Conservation (phyloP, 1,284 basidiomycete species). For the Austroboletus niveus region DNA sequence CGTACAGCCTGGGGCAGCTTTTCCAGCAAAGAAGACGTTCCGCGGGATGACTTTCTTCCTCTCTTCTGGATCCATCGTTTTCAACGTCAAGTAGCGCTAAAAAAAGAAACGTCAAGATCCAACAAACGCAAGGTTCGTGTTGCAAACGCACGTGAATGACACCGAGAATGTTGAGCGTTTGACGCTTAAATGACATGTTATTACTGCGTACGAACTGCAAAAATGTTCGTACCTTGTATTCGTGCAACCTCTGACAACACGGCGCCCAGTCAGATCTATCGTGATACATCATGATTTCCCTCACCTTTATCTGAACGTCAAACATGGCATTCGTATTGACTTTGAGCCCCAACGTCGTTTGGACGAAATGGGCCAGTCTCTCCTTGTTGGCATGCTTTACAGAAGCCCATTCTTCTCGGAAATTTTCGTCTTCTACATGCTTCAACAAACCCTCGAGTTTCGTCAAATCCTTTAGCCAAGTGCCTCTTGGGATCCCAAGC, state of each 20-base stretch:
- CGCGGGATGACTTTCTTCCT: conserved; percentile 79
- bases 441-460: conserved; percentile 69
- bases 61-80: conserved; percentile 73
- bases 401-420: conserved; percentile 76
- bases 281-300: neutral
- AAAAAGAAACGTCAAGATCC: conserved; percentile 6
- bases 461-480: conserved; percentile 79
- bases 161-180: conserved; percentile 82
- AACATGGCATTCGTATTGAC: conserved; percentile 85
- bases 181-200: conserved; percentile 48
- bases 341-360: conserved; percentile 69
- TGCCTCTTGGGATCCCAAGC: conserved; percentile 67
- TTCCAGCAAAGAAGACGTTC: conserved; percentile 89
- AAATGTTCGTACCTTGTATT: conserved; percentile 69
- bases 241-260: conserved; percentile 62
- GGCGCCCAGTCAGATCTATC: neutral
- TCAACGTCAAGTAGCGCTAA: conserved; percentile 83
- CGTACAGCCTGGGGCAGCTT: conserved; percentile 80
- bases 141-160: conserved; percentile 69
- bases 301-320: conserved; percentile 88
- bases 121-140: neutral
- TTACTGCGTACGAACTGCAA: neutral
- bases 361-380: conserved; percentile 75
- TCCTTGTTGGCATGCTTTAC: conserved; percentile 89
- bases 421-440: conserved; percentile 66